A percentile compares a stretch with the other conserved stretches of the same genome.
phyloP scores from a whole-genome alignment of 108 stramenopile genomes.

The Discostella pseudostelligera region DNA sequence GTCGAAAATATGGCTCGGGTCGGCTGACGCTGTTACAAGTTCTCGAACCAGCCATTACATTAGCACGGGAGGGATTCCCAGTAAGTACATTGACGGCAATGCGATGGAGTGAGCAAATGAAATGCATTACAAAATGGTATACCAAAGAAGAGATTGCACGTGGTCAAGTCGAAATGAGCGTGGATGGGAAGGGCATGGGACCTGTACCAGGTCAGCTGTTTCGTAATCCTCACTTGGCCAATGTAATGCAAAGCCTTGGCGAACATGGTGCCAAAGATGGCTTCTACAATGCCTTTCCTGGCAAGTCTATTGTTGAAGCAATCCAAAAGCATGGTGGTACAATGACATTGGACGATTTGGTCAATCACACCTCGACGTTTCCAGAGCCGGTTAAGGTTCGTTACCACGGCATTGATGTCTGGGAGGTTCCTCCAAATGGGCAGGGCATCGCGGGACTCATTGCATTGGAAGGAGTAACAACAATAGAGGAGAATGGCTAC shows the following conservation, averaged over 20 bases:
- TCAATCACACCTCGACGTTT: conserved; percentile 63
- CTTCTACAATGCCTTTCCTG: conserved; percentile 87
- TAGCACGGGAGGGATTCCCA: conserved; percentile 94
- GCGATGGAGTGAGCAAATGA: conserved; percentile 74
- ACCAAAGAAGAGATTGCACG: conserved; percentile 35
- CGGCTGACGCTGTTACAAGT: conserved; percentile 73
- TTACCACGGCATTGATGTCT: conserved; percentile 74
- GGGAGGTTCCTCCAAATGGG: conserved; percentile 94
- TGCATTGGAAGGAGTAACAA: conserved; percentile 79
- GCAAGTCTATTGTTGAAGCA: conserved; percentile 79
- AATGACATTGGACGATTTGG: conserved; percentile 86
- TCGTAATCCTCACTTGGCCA: conserved; percentile 85
- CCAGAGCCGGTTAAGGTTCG: conserved; percentile 73
- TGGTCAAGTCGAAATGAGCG: conserved; percentile 54
- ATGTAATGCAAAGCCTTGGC: conserved; percentile 80
- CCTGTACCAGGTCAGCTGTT: conserved; percentile 81
- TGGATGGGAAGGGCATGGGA: conserved; percentile 50
- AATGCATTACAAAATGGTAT: conserved; percentile 65
- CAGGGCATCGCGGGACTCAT: conserved; percentile 94
- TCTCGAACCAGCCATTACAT: conserved; percentile 86
- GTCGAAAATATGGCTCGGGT: conserved; percentile 66
- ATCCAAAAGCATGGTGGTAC: conserved; percentile 78
- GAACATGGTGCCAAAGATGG: conserved; percentile 74
- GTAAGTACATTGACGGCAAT: conserved; percentile 83
- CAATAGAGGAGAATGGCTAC: conserved; percentile 47